Evolutionary conservation across 768 basidiomycete species (phyloP), one percentile per base, ranked within the genome.

Genomic region (Amanita jacksonii): DNA sequence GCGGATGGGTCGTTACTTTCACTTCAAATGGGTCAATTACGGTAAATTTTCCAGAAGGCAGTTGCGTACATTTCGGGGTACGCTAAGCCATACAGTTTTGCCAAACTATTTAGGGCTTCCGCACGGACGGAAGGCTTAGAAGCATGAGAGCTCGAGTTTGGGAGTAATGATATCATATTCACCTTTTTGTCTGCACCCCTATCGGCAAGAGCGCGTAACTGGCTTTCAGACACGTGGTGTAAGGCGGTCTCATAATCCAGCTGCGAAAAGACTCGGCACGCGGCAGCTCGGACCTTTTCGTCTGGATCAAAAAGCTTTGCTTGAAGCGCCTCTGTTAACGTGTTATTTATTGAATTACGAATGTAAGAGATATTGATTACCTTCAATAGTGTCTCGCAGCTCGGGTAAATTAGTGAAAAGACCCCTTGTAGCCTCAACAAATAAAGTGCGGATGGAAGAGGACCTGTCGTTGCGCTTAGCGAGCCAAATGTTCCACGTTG

Each of bases 211-310:
- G 64, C 66, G 10, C 71, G 68, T 36, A 97, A 64, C 39, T 82
- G 79, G 0, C 58, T 56, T 47, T 72, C 70, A 7, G 77, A 74
- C 22, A 93, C 79, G 53, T 89, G 80, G 57, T 94, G 92, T 24
- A 91, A 58, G 0, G 81, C 85, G 0, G 83, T 85, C 62, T 99
- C 96, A 55, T 90, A 97, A 58, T 97, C 93, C 8, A 98, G 64
- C 43, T 80, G 74, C 1, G 80, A 78, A 51, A 90, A 89, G 8
- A 88, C 62, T 54, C 74, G 80, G 68, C 91, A 94, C 1, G 80
- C 79, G 0, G 89, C 82, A 5, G 85, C 77, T 22, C 96, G 78
- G 32, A 99, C 81, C 55, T 81, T 87, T 47, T 97, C 96, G 50
- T 98, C 96, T 0, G 88, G 82, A 59, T 99, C 96, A 1, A 74